A percentile compares a stretch with the other conserved stretches of the same genome.
phyloP scores from a whole-genome alignment of 345 rosid genomes.

The Gossypium ekmanianum region DNA sequence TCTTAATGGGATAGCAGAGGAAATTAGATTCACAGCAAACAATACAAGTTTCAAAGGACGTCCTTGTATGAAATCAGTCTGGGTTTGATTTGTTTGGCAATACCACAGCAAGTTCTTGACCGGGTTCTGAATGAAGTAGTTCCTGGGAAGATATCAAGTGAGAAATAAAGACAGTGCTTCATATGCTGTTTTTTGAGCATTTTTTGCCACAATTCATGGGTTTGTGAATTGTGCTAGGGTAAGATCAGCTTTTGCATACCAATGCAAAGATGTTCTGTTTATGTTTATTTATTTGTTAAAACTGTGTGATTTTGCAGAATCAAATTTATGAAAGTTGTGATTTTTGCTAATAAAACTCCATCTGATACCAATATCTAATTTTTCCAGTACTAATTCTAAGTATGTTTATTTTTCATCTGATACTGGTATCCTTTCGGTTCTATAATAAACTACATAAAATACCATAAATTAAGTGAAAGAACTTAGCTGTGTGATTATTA shows the following conservation, averaged over 20 bases:
- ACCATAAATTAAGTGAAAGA: too few species aligned
- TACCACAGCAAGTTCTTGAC: background rate
- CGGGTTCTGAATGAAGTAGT: background rate
- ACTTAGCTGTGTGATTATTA: too few species aligned
- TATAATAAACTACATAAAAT: too few species aligned
- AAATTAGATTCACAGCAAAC: background rate
- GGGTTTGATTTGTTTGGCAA: background rate
- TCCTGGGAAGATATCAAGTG: background rate
- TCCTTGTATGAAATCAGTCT: background rate
- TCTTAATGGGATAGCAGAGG: constrained; percentile 29
- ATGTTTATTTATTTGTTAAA: background rate
- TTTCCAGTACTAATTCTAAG: too few species aligned
- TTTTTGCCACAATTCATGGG: background rate
- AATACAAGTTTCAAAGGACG: background rate
- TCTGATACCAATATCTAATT: too few species aligned
- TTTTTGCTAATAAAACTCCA: background rate
- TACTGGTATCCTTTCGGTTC: too few species aligned
- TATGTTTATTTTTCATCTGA: too few species aligned
- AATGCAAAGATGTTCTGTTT: background rate
- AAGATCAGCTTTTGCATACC: background rate
- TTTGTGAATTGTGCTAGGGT: background rate
- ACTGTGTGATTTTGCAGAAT: background rate
- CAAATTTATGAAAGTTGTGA: background rate
- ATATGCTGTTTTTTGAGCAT: background rate
- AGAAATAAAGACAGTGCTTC: background rate